Base-by-base conservation (phyloP, 306 rosid genomes). In the Betula pendula region DNA sequence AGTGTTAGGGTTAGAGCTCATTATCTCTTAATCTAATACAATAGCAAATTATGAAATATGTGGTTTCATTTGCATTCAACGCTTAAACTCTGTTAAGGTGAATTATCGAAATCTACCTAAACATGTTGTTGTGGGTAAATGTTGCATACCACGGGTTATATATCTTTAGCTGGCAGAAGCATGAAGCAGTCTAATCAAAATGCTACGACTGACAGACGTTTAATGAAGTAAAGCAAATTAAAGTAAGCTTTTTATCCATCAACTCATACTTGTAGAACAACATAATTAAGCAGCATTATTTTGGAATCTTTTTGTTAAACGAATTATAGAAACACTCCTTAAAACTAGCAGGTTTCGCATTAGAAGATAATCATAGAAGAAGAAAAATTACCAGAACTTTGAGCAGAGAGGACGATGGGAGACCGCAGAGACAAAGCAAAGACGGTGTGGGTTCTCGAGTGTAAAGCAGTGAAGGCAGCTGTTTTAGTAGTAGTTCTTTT, bases 331-430 rank as follows among this genome's bases (percentile, higher is more conserved):
- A 53, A 53, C 60, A 53, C 29, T 11, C 5, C 7, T 50, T 19
- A 17, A 50, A 50, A 19, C 22, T 17, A 50, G 3, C 55, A 50
- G 8, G n/a, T n/a, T 17, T 9, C 49, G n/a, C 16, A 45, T 45
- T 1, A 10, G 42, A 45, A 19, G 55, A 50, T 50, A 6, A 2
- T 49, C n/a, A 5, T 49, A 49, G 3, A 49, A 22, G 33, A 22
- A 56, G 63, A 22, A 56, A 56, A 56, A 48, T 51, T 72, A 72
- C 76, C 76, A 35, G 67, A 38, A 35, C 63, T 53, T 35, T n/a
- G 59, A 47, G 48, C 62, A 29, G 43, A 0, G 17, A 27, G 27
- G 52, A 3, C n/a, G 45, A 33, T 29, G 40, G 9, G 53, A 71
- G 13, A 3, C 49, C 14, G 49, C 15, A 11, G 49, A 45, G 63